These are phyloP conservation scores for Phytophthora quininea DNA, from an alignment of 352 stramenopile species.

Conservation along the genomic window DNA sequence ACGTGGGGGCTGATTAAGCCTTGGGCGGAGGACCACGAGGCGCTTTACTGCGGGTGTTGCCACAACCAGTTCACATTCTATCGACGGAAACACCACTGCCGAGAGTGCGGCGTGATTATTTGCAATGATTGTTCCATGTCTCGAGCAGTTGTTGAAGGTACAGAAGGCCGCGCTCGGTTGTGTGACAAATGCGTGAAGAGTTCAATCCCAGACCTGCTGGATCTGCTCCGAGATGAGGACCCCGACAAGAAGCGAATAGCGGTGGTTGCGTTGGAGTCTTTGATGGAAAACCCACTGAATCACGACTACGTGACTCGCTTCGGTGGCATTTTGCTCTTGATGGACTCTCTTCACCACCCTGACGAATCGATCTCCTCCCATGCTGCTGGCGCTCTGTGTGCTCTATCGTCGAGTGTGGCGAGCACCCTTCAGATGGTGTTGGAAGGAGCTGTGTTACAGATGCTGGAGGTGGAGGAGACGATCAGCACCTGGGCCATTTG, in stretches of 20 bases:
- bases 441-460: conserved; percentile 87
- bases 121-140: conserved; percentile 88
- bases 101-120: conserved; percentile 89
- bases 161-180: conserved; percentile 76
- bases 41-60: conserved; percentile 75
- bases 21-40: conserved; percentile 88
- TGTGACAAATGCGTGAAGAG: conserved; percentile 88
- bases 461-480: conserved; percentile 86
- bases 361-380: conserved; percentile 74
- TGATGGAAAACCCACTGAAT: conserved; percentile 86
- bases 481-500: conserved; percentile 81
- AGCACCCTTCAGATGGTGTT: conserved; percentile 88
- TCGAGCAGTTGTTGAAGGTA: conserved; percentile 81
- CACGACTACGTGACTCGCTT: conserved; percentile 86
- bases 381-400: conserved; percentile 77
- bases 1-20: conserved; percentile 89
- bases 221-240: conserved; percentile 61
- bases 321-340: conserved; percentile 71
- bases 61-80: conserved; percentile 84
- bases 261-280: conserved; percentile 77
- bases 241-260: conserved; percentile 67
- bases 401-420: conserved; percentile 76
- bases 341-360: conserved; percentile 70
- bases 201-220: conserved; percentile 74
- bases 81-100: conserved; percentile 83